These are phyloP conservation scores for Hamamelis virginiana DNA, from an alignment of 164 flowering plant species.

Conservation along the genomic window DNA sequence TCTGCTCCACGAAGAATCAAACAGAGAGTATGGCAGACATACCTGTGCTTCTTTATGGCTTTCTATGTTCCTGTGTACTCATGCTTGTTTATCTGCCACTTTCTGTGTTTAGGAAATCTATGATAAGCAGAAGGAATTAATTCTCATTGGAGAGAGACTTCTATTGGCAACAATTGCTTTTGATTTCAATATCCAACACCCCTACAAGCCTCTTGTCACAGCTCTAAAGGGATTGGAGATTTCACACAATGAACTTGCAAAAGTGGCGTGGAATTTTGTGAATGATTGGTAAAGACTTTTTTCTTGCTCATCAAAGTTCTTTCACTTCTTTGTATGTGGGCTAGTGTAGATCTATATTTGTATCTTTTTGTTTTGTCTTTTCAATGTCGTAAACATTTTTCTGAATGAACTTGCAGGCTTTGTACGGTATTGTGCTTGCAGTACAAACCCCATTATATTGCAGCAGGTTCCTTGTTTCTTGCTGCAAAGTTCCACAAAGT, in stretches of 20 bases:
- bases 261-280: conserved; percentile 72
- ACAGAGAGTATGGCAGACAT: conserved; percentile 36
- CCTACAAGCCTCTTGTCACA: conserved; percentile 61
- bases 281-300: conserved; percentile 52
- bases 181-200: conserved; percentile 59
- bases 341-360: neutral
- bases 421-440: conserved; percentile 66
- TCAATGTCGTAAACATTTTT: neutral
- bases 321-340: neutral
- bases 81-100: neutral
- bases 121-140: conserved; percentile 56
- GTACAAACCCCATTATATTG: conserved; percentile 69
- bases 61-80: neutral
- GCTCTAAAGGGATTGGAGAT: conserved; percentile 51
- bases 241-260: conserved; percentile 34
- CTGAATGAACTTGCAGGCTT: conserved; percentile 41
- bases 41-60: conserved; percentile 5
- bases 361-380: neutral
- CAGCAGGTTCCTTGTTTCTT: conserved; percentile 69
- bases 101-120: conserved; percentile 43
- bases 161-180: conserved; percentile 53
- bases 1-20: conserved; percentile 48
- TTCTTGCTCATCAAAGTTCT: conserved; percentile 7
- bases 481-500: conserved; percentile 63
- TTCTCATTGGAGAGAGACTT: conserved; percentile 53